Conservation (phyloP, 169 alveolate species). For the Theileria annulata region DNA sequence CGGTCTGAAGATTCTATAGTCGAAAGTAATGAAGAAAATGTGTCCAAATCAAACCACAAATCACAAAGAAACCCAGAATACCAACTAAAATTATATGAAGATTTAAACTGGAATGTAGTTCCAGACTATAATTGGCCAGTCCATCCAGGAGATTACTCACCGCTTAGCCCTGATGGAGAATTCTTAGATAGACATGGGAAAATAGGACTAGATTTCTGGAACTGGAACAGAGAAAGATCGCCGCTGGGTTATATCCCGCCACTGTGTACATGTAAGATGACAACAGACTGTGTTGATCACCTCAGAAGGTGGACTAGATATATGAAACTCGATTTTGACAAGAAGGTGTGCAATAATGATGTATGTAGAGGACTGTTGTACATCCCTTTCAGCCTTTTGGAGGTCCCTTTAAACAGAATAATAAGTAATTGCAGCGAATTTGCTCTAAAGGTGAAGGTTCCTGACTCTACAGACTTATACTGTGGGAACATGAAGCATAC, state of each 20-base stretch:
- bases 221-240: slow-evolving; percentile 55
- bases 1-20: slow-evolving; percentile 12
- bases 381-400: slow-evolving; percentile 74
- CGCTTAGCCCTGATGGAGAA: slow-evolving; percentile 70
- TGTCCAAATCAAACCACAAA: not conserved
- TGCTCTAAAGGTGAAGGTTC: slow-evolving; percentile 62
- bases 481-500: slow-evolving; percentile 76
- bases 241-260: slow-evolving; percentile 70
- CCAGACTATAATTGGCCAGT: slow-evolving; percentile 21
- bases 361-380: slow-evolving; percentile 75
- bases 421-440: slow-evolving; percentile 69
- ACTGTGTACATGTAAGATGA: slow-evolving; percentile 63
- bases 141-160: slow-evolving; percentile 56
- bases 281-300: slow-evolving; percentile 19
- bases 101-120: slow-evolving; percentile 29
- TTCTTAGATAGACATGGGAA: slow-evolving; percentile 47
- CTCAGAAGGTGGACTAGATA: slow-evolving; percentile 30
- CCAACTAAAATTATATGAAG: slow-evolving; percentile 29
- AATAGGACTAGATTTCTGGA: slow-evolving; percentile 67
- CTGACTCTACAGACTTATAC: slow-evolving; percentile 75
- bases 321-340: slow-evolving; percentile 28
- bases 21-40: not conserved
- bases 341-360: slow-evolving; percentile 65
- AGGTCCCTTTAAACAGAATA: slow-evolving; percentile 68
- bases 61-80: not conserved